Base-by-base conservation (phyloP, 73 alveolate species). In the Blepharisma stoltei region DNA sequence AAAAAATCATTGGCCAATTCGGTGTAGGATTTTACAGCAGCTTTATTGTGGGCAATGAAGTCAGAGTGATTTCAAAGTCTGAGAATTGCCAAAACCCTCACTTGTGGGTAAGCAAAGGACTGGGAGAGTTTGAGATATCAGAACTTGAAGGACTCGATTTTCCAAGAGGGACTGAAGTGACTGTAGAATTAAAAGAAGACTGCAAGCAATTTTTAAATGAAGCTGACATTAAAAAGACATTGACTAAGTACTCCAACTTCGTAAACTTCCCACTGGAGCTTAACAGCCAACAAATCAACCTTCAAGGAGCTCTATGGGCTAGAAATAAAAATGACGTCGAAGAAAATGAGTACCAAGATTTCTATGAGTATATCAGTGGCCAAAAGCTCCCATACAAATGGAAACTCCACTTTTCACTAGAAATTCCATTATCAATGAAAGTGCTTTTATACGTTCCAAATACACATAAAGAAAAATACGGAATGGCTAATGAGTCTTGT, bases 11-110 rank as follows among this genome's bases (percentile, higher is more conserved):
- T 78, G 96, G 96, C 50, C 71, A 89, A 78, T 89, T 89, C 83
- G 96, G 96, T 44, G 96, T 89, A 41, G 96, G 96, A 55, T 89
- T 89, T 48, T 89, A 89, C 68, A 86, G 94, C 1, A 60, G 85
- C 11, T 89, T 89, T 73, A 87, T 89, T 78, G 96, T 89, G 7
- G 93, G 89, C 47, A 92, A 89, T 43, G 75, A 86, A 53, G 96
- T 89, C 5, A 88, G 80, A 55, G 96, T 89, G 3, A 50, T 83
- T 6, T 67, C 87, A 6, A 89, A 89, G 78, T 76, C 86, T 52
- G 91, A 86, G 54, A 84, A 82, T 71, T 77, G 89, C 46, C 60
- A 71, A 5, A 83, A 78, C 54, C 85, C 91, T 43, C 80, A 81
- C 71, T 38, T 85, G 47, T 89, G 96, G 96, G 84, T 78, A 7